These are phyloP conservation scores for Tetraselmis striata DNA, from an alignment of 139 green algal genomes.

Conservation along the genomic window DNA sequence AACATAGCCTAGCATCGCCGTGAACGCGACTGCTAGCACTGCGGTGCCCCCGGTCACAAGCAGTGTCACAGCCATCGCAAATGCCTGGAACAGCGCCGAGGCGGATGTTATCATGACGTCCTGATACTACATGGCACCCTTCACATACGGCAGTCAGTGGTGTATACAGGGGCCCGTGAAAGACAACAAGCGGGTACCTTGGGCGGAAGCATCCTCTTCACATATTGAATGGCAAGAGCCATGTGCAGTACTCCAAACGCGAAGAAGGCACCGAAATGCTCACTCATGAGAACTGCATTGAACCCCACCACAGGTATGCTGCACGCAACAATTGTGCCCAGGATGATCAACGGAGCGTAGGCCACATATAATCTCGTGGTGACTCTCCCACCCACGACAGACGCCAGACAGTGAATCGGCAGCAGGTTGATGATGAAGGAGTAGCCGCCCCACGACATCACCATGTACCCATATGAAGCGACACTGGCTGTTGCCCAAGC, in stretches of 20 bases:
- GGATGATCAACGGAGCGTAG: slow-evolving; percentile 70
- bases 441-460: slow-evolving; percentile 89
- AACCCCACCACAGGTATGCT: slow-evolving; percentile 92
- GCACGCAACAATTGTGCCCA: slow-evolving; percentile 67
- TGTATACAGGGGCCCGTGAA: too few relatives aligned
- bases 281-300: slow-evolving; percentile 89
- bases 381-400: slow-evolving; percentile 59
- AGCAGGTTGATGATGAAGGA: slow-evolving; percentile 98
- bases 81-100: too few relatives aligned
- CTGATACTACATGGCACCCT: neutral
- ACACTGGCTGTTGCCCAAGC: slow-evolving; percentile 60
- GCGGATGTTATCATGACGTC: too few relatives aligned
- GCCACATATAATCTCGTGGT: slow-evolving; percentile 69
- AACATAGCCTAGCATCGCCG: slow-evolving; percentile 66
- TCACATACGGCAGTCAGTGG: slow-evolving; percentile 25
- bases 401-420: slow-evolving; percentile 87
- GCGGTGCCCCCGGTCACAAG: slow-evolving; percentile 40
- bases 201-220: slow-evolving; percentile 38
- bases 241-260: slow-evolving; percentile 74
- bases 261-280: slow-evolving; percentile 94
- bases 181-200: too few relatives aligned
- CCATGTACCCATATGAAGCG: slow-evolving; percentile 82
- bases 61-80: slow-evolving; percentile 13
- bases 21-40: slow-evolving; percentile 30
- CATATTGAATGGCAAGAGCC: slow-evolving; percentile 55